Percentiles rank a stretch among this genome's conserved stretches.
These are phyloP conservation scores for Picea glauca DNA, from an alignment of 75 land plant species.

Conservation along the genomic window DNA sequence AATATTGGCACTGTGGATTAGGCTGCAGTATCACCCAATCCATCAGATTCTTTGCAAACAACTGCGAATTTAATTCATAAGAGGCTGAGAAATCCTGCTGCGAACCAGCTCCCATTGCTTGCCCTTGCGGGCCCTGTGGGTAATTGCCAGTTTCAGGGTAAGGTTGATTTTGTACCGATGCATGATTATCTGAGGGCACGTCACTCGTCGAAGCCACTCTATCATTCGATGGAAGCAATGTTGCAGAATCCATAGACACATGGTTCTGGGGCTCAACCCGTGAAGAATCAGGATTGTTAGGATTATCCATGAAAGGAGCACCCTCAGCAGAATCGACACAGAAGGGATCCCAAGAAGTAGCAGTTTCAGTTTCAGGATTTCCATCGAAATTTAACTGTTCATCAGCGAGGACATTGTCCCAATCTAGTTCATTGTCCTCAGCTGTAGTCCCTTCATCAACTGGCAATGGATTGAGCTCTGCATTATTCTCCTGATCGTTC, in stretches of 20 bases:
- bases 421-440: not conserved
- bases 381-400: not conserved
- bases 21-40: conserved; percentile 36
- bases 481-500: not conserved
- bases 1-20: conserved; percentile 26
- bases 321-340: not conserved
- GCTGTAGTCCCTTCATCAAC: too few relatives aligned
- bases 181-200: not conserved
- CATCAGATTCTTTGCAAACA: conserved; percentile 3
- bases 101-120: not conserved
- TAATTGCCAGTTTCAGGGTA: not conserved
- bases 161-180: not conserved
- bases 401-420: not conserved
- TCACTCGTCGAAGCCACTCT: not conserved
- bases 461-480: too few relatives aligned
- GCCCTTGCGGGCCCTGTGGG: not conserved
- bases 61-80: conserved; percentile 6
- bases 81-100: not conserved
- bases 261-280: not conserved
- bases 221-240: not conserved
- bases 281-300: not conserved
- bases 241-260: not conserved
- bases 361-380: not conserved
- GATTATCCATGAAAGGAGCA: not conserved
- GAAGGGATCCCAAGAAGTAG: not conserved